Percentiles rank a stretch among this genome's conserved stretches.
Evolutionary conservation across 169 alveolate species (phyloP).

Genomic region (Perkinsus marinus): DNA sequence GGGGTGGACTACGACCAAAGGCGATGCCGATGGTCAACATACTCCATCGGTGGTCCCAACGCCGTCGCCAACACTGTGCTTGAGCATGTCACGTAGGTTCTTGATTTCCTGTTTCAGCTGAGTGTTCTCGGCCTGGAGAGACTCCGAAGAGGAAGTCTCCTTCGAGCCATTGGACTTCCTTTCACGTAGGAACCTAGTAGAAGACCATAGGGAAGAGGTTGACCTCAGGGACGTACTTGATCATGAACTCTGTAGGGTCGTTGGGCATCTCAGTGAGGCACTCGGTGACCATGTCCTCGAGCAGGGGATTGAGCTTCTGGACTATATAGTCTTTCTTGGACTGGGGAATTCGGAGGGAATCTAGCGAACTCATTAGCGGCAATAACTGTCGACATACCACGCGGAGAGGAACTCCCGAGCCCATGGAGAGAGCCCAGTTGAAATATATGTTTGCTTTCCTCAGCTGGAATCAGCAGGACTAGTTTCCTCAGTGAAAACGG

Average conservation of each 20-base stretch:
- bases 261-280: conserved; percentile 23
- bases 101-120: background rate
- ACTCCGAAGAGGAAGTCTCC: background rate
- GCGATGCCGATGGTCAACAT: too few relatives aligned
- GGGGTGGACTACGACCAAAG: background rate
- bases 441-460: too few relatives aligned
- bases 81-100: background rate
- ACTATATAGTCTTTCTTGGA: conserved; percentile 7
- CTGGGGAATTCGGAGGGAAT: background rate
- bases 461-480: too few relatives aligned
- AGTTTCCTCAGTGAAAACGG: too few relatives aligned
- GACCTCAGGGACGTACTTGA: background rate
- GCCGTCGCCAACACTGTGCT: background rate
- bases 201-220: background rate
- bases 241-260: conserved; percentile 27
- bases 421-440: too few relatives aligned
- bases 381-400: background rate
- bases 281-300: conserved; percentile 30
- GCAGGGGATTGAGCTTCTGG: conserved; percentile 24
- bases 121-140: background rate
- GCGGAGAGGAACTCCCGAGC: background rate
- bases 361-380: background rate
- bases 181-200: background rate
- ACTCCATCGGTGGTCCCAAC: background rate
- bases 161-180: background rate